phyloP scores from a whole-genome alignment of 2,329 filamentous ascomycete species.

The Cladosporium cucumerinum region DNA sequence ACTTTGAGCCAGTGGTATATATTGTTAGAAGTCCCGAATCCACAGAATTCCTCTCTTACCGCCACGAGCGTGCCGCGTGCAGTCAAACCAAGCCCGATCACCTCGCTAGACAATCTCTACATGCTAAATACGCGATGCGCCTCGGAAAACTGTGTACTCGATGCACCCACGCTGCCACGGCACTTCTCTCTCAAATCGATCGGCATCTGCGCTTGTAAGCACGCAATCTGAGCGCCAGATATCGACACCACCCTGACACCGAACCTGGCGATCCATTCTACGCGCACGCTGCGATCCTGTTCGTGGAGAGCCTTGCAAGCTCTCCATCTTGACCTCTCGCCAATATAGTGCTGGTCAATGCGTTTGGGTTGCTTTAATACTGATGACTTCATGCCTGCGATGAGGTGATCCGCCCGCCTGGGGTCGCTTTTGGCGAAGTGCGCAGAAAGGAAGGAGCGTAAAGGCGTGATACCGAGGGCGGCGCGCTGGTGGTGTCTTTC shows the following conservation, averaged over 20 bases:
- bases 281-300: neutral
- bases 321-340: neutral
- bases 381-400: slow-evolving; percentile 2
- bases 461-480: slow-evolving; percentile 11
- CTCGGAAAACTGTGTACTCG: neutral
- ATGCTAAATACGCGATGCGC: neutral
- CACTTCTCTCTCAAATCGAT: neutral
- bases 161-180: neutral
- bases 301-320: neutral
- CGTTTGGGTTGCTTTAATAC: neutral
- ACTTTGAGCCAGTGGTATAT: neutral
- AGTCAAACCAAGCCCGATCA: neutral
- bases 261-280: neutral
- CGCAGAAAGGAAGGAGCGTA: too few relatives aligned
- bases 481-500: neutral
- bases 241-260: slow-evolving; percentile 4
- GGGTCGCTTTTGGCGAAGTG: neutral
- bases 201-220: slow-evolving; percentile 6
- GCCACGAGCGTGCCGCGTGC: neutral
- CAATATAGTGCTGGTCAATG: slow-evolving; percentile 2
- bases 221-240: slow-evolving; percentile 9
- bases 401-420: slow-evolving; percentile 9
- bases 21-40: neutral
- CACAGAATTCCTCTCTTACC: neutral
- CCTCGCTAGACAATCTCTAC: neutral